Evolutionary conservation across 2,329 filamentous ascomycete species (phyloP), one percentile per base, ranked within the genome.

Genomic region (Ascochyta viciae-villosae): DNA sequence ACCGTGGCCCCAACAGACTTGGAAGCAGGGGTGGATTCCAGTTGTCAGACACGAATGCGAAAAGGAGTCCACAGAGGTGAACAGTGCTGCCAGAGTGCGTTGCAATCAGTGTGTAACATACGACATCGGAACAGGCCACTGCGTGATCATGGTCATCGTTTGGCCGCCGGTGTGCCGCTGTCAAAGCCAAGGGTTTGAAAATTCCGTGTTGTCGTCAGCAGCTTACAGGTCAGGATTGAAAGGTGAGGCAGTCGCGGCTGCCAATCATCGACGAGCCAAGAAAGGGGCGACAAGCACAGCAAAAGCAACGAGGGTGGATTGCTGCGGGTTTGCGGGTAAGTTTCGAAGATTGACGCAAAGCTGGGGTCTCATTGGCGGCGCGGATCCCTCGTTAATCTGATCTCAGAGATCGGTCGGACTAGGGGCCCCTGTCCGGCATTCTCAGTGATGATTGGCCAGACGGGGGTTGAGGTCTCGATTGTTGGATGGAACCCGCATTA

Each of bases 331-430:
- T 62, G 67, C 63, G 63, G 65, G 59, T 65, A 65, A 35, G 70
- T 65, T 66, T 71, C 63, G 63, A 61, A 52, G 62, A 58, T 53
- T 58, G 60, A 54, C 46, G 50, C 48, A 35, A 62, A 58, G 51
- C 45, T 56, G 48, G 50, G 52, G 33, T 54, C 50, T 56, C 54
- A 74, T 73, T 74, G 71, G 66, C 55, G 58, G 67, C 47, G 68
- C 54, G 57, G 63, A 66, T 64, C 58, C 63, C 64, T 74, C 71
- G 71, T 72, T 65, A 74, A 75, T 74, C 71, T 73, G 66, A 70
- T 66, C 65, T 64, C 45, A 57, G 49, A 57, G 70, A 74, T 74
- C 68, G 37, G 33, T 34, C 16, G 33, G 38, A 37, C 62, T 53
- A 54, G 69, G 64, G 51, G 55, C 63, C 68, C 71, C 63, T 71